phyloP scores from a whole-genome alignment of 768 basidiomycete genomes.

The Tubosaeta sp. region DNA sequence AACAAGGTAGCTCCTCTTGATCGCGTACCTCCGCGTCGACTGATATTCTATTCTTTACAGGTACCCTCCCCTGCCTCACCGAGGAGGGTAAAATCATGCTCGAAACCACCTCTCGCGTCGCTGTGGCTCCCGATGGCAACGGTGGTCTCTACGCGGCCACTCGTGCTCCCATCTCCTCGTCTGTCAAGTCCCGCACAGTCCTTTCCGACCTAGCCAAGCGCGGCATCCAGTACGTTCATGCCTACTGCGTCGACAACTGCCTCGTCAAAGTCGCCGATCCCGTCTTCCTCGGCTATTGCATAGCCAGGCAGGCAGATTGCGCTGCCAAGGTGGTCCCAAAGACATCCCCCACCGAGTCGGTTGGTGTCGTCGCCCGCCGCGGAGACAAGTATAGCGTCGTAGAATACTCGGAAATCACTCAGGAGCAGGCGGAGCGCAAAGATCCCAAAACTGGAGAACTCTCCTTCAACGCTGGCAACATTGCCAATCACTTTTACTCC shows the following conservation, averaged over 20 bases:
- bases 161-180: slow-evolving; percentile 63
- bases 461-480: slow-evolving; percentile 91
- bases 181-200: slow-evolving; percentile 63
- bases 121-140: slow-evolving; percentile 98
- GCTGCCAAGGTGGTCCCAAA: slow-evolving; percentile 98
- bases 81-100: slow-evolving; percentile 93
- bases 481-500: slow-evolving; percentile 98
- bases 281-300: slow-evolving; percentile 93
- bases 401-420: slow-evolving; percentile 94
- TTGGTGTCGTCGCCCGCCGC: slow-evolving; percentile 88
- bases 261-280: slow-evolving; percentile 97
- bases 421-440: slow-evolving; percentile 78
- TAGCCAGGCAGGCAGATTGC: slow-evolving; percentile 82
- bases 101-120: slow-evolving; percentile 69
- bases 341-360: slow-evolving; percentile 77
- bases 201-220: slow-evolving; percentile 77
- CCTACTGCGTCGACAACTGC: slow-evolving; percentile 98
- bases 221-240: slow-evolving; percentile 84
- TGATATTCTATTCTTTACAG: slow-evolving; percentile 38
- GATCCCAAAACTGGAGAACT: slow-evolving; percentile 70
- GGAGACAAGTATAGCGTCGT: slow-evolving; percentile 88
- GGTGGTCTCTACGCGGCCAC: slow-evolving; percentile 96
- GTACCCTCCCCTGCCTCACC: slow-evolving; percentile 91
- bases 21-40: background rate
- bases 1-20: slow-evolving; percentile 69